These are phyloP conservation scores for Clitopilus hobsonii DNA, from an alignment of 768 basidiomycete genomes.

Conservation along the genomic window DNA sequence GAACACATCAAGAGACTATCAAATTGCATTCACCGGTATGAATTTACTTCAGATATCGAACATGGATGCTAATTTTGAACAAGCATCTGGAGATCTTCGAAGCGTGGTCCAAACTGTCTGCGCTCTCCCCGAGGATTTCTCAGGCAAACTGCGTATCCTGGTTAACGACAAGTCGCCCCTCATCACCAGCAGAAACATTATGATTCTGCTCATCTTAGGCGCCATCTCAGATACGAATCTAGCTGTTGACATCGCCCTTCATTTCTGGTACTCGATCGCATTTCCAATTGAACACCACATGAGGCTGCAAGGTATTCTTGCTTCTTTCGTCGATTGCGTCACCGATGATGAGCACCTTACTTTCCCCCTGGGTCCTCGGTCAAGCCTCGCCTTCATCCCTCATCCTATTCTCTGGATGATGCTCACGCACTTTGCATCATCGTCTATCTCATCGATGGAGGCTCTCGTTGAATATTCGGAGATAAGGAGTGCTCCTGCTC, in stretches of 20 bases:
- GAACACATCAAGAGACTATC: slow-evolving; percentile 14
- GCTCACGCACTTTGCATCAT: slow-evolving; percentile 1
- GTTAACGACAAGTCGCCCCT: slow-evolving; percentile 33
- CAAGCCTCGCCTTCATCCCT: slow-evolving; percentile 5
- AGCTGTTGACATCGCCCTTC: slow-evolving; percentile 40
- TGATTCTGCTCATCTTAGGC: slow-evolving; percentile 37
- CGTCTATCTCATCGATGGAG: slow-evolving; percentile 6
- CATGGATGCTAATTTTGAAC: neutral
- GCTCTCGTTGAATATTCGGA: slow-evolving; percentile 26
- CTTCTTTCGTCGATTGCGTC: slow-evolving; percentile 14
- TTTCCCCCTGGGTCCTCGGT: slow-evolving; percentile 6
- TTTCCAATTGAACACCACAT: slow-evolving; percentile 27
- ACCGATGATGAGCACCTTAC: neutral
- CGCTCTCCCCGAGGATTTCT: slow-evolving; percentile 32
- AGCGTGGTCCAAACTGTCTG: slow-evolving; percentile 39
- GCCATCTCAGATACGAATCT: slow-evolving; percentile 21
- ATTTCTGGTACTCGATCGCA: slow-evolving; percentile 45
- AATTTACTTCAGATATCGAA: neutral
- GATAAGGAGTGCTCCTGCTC: slow-evolving; percentile 28
- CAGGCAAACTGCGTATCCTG: slow-evolving; percentile 31
- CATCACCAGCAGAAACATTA: slow-evolving; percentile 34
- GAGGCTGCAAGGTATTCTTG: slow-evolving; percentile 11
- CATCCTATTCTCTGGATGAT: neutral
- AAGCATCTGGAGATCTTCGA: slow-evolving; percentile 48
- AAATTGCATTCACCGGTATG: slow-evolving; percentile 22